Conservation (phyloP, 441 rosid genomes). For the Brassica hybrid region DNA sequence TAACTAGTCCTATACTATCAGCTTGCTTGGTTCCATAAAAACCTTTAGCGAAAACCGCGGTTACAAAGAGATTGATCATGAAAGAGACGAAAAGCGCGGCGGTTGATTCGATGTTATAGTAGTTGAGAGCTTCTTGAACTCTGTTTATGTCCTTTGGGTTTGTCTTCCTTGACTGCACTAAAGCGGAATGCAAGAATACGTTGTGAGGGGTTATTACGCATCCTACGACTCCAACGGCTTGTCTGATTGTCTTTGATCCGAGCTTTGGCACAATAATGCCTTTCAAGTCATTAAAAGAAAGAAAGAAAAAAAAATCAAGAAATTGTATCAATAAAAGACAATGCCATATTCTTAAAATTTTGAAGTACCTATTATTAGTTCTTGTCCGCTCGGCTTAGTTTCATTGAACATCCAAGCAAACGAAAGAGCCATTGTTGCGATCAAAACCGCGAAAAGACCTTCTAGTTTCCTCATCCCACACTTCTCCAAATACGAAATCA, state of each 20-base stretch:
- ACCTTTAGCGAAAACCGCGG: slow-evolving; percentile 89
- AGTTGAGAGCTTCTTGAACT: slow-evolving; percentile 87
- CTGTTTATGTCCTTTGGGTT: slow-evolving; percentile 64
- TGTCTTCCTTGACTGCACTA: slow-evolving; percentile 86
- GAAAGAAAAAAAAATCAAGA: not conserved
- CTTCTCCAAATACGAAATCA: slow-evolving; percentile 84
- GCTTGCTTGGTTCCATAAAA: slow-evolving; percentile 79
- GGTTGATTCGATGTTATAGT: slow-evolving; percentile 84
- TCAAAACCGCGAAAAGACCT: slow-evolving; percentile 80
- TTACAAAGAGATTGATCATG: slow-evolving; percentile 82
- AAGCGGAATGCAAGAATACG: slow-evolving; percentile 89
- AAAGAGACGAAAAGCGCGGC: slow-evolving; percentile 74
- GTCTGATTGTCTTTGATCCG: slow-evolving; percentile 84
- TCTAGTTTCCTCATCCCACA: slow-evolving; percentile 93
- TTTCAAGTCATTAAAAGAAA: slow-evolving; percentile 29
- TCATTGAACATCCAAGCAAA: slow-evolving; percentile 97
- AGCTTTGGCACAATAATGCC: slow-evolving; percentile 84
- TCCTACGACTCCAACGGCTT: slow-evolving; percentile 96
- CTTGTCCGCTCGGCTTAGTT: slow-evolving; percentile 72
- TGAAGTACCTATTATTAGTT: slow-evolving; percentile 67
- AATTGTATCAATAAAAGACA: not conserved
- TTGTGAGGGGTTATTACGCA: slow-evolving; percentile 96
- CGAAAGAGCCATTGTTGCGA: slow-evolving; percentile 83
- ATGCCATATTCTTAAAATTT: not conserved
- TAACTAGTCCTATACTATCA: slow-evolving; percentile 72